Evolutionary conservation across 164 flowering plant genomes (phyloP).

Genomic region (Nymphaea colorata): DNA sequence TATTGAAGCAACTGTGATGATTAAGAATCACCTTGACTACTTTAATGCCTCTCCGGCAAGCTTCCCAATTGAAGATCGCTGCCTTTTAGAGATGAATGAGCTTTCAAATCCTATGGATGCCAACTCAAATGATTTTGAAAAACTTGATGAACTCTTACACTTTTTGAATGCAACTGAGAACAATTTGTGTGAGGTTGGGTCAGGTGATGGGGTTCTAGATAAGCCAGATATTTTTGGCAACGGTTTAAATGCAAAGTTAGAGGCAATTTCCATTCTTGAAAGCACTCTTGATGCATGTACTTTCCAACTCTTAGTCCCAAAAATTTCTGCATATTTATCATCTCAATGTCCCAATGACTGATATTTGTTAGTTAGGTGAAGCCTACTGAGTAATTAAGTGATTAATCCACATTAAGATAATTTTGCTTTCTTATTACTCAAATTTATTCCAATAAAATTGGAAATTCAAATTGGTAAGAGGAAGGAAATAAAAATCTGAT

Average conservation of each 20-base stretch:
- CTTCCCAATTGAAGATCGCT: constrained; percentile 18
- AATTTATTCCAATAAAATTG: too few species aligned
- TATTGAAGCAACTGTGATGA: constrained; percentile 4
- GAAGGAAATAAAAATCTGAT: too few species aligned
- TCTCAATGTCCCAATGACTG: background rate
- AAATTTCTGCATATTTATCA: background rate
- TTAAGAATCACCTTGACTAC: constrained; percentile 7
- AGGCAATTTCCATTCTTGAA: constrained; percentile 19
- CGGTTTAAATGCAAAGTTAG: constrained; percentile 3
- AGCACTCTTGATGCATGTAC: background rate
- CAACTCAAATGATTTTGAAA: constrained; percentile 24
- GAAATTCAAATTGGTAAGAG: too few species aligned
- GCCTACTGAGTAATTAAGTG: too few species aligned
- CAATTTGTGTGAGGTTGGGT: constrained; percentile 4
- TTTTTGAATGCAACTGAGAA: constrained; percentile 33
- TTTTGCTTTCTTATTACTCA: too few species aligned
- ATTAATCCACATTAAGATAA: too few species aligned
- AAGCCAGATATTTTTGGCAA: constrained; percentile 8
- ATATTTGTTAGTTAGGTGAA: too few species aligned
- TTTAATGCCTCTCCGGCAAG: constrained; percentile 17
- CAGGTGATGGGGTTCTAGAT: constrained; percentile 15
- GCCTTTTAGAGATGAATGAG: constrained; percentile 36
- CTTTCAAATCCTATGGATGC: constrained; percentile 18
- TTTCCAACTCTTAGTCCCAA: background rate
- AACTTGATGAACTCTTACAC: constrained; percentile 33